Conservation (phyloP, 192 early-diverging fungal species). For the Mycoemilia scoparia region DNA sequence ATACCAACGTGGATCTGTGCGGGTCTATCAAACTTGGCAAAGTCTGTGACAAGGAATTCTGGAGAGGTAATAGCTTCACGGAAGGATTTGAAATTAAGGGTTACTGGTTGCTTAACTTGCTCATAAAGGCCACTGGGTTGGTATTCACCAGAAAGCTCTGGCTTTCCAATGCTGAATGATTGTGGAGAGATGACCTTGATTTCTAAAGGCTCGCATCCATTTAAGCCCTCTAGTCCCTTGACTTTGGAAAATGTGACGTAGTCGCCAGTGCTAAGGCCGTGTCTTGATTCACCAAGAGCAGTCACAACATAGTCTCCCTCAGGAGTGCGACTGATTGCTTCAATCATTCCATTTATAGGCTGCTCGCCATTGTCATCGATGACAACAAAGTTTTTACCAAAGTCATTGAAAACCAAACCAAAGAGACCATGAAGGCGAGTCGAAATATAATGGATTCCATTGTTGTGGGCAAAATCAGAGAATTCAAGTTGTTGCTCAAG, state of each 20-base stretch:
- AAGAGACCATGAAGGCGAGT: slow-evolving; percentile 83
- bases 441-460: slow-evolving; percentile 67
- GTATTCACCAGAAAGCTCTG: slow-evolving; percentile 53
- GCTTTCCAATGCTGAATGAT: slow-evolving; percentile 93
- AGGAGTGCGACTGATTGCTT: slow-evolving; percentile 48
- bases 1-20: slow-evolving; percentile 80
- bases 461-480: slow-evolving; percentile 58
- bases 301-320: slow-evolving; percentile 89
- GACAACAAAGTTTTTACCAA: slow-evolving; percentile 76
- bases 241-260: slow-evolving; percentile 86
- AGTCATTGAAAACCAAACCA: slow-evolving; percentile 87
- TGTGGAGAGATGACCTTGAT: slow-evolving; percentile 85
- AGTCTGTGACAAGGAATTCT: slow-evolving; percentile 78
- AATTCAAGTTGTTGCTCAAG: slow-evolving; percentile 63
- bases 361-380: slow-evolving; percentile 85
- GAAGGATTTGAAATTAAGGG: slow-evolving; percentile 58
- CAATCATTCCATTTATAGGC: slow-evolving; percentile 80
- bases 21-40: slow-evolving; percentile 96
- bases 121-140: slow-evolving; percentile 75
- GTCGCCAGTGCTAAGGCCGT: slow-evolving; percentile 96
- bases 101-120: slow-evolving; percentile 87
- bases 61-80: slow-evolving; percentile 59
- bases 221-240: slow-evolving; percentile 80
- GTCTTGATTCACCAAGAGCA: slow-evolving; percentile 88
- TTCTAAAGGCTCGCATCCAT: slow-evolving; percentile 55